Base-by-base conservation (phyloP, 768 basidiomycete species). In the Tulasnella sp. region DNA sequence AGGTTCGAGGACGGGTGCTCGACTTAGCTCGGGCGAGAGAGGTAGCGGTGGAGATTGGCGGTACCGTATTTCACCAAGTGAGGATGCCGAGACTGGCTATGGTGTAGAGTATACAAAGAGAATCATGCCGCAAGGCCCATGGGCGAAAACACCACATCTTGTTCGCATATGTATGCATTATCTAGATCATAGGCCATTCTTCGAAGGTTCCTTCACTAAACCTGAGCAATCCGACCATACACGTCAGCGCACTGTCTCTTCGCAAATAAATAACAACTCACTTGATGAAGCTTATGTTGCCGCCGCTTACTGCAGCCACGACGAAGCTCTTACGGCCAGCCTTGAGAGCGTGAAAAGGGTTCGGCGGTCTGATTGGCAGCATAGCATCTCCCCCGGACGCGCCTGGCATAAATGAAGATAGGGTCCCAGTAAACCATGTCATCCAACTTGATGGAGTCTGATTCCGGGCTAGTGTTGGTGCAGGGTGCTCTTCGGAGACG, bases 291-390 rank as follows among this genome's bases (percentile, higher is more conserved):
- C 87, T 86, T 44, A 84, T 84, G 63, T 79, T 90, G 8, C 93
- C 91, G 1, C 81, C 78, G 70, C 96, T 92, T 3, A 93, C 92
- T 1, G 80, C 89, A 1, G 92, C 93, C 49, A 98, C 78, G 31
- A 97, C 75, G 53, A 93, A 74, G 8, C 76, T 83, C 67, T 89
- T 88, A 68, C 84, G 87, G 0, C 94, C 94, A 27, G 81, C 79
- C 64, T 93, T 89, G 61, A 97, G 73, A 3, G 80, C 79, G 62
- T 81, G 78, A 66, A 94, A 93, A 0, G 90, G 86, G 64, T 92
- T 84, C 2, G 59, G 22, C 52, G 43, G 29, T 42, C 2, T 51
- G 15, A 31, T 60, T n/a, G 17, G 49, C 41, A 11, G 54, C 49
- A 22, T 10, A 2, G 31, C 10, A 25, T 29, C 3, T 15, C 31